These are phyloP conservation scores for Tuctoria greenei DNA, from an alignment of 176 grass and related monocot genomes.

Conservation along the genomic window DNA sequence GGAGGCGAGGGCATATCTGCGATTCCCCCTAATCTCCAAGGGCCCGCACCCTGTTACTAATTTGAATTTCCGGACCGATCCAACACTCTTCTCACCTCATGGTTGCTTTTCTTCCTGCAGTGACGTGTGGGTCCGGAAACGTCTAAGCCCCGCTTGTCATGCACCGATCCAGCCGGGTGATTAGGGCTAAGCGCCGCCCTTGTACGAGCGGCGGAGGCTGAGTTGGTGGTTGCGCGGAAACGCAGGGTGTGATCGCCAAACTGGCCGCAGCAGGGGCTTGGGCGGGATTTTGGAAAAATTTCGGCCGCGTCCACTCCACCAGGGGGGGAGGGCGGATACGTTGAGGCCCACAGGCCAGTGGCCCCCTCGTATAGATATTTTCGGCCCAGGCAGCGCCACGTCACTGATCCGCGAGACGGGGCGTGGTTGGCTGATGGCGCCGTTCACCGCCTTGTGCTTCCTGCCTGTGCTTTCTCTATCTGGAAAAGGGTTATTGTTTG, in stretches of 20 bases:
- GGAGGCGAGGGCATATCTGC: conserved; percentile 34
- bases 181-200: not conserved
- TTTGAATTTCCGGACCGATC: conserved; percentile 54
- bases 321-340: not conserved
- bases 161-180: rapidly evolving
- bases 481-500: no score
- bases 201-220: not conserved
- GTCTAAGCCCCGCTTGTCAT: rapidly evolving
- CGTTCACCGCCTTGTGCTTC: conserved; percentile 20
- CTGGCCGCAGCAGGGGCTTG: conserved; percentile 30
- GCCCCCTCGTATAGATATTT: not conserved
- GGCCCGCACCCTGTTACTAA: conserved; percentile 27
- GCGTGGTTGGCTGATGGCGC: not conserved
- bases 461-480: conserved; percentile 35
- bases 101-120: no score
- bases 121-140: rapidly evolving
- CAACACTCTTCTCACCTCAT: not conserved
- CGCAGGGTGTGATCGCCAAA: rapidly evolving
- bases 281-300: conserved; percentile 58
- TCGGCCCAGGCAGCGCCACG: conserved; percentile 31
- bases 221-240: rapidly evolving
- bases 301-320: conserved; percentile 9
- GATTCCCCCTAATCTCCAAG: conserved; percentile 14
- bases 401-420: conserved; percentile 67
- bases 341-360: not conserved